A percentile compares a stretch with the other conserved stretches of the same genome.
Conservation (phyloP, 2,329 filamentous ascomycete genomes). For the Colletotrichum lindemuthianum region DNA sequence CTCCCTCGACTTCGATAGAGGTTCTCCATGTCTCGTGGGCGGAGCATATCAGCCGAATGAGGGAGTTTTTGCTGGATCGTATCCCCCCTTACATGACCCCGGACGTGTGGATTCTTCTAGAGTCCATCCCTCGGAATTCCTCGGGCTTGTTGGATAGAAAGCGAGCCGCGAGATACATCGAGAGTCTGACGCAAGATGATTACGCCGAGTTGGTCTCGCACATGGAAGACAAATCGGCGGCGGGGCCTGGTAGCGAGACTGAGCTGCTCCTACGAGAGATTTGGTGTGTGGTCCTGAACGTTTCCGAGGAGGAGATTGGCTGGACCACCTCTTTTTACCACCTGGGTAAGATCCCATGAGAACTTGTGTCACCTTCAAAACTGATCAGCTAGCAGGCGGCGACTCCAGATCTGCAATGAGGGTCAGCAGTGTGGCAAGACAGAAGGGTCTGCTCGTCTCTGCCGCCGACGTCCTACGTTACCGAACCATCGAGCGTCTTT, state of each 20-base stretch:
- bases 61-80: constrained; percentile 36
- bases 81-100: constrained; percentile 59
- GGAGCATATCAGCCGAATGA: constrained; percentile 3
- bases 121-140: constrained; percentile 54
- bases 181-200: constrained; percentile 2
- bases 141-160: constrained; percentile 61
- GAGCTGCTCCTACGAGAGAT: neutral
- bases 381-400: neutral
- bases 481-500: constrained; percentile 4
- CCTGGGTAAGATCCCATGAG: neutral
- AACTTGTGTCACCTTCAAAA: neutral
- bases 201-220: neutral
- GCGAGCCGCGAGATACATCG: constrained; percentile 41
- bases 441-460: neutral
- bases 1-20: neutral
- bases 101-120: constrained; percentile 54
- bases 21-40: neutral
- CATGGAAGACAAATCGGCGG: neutral
- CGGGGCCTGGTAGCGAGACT: neutral
- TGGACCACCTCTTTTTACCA: constrained; percentile 27
- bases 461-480: constrained; percentile 9
- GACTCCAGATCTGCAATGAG: constrained; percentile 27
- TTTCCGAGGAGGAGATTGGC: neutral
- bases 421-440: constrained; percentile 19
- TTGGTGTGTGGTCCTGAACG: constrained; percentile 21